Base-by-base conservation (phyloP, 192 early-diverging fungal genomes). In the Lobosporangium transversale region DNA sequence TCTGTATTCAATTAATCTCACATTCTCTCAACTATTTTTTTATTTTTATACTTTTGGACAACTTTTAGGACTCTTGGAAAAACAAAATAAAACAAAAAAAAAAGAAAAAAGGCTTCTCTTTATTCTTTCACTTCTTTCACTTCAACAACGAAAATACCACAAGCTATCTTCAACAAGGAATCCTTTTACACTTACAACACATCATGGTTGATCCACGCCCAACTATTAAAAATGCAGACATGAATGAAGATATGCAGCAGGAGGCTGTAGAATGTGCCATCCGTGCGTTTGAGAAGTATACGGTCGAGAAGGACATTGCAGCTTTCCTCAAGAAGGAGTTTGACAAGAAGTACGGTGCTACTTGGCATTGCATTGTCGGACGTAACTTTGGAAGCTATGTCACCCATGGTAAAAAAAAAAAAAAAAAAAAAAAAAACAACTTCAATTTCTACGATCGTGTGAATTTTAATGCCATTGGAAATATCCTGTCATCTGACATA, bases 371-470 rank as follows among this genome's bases (percentile, higher is more conserved):
- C 68, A 94, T 99, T 54, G 98, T 99, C 42, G 98, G 98, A 55
- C 88, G 96, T 62, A 98, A 96, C 90, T 99, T 98, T 94, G 98
- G 97, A 40, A 97, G 95, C 35, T 97, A 95, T 68, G 98, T 98
- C 18, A 98, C 98, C 27, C 97, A 99, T 66, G 97, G 87, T 88
- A 84, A 79, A 20, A 24, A 4, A 18, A 42, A 20, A 7, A 40
- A 57, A 21, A 49, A 15, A 49, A 7, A 7, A n/a, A 7, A n/a
- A 7, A 21, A 21, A 21, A 49, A 5, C 44, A 20, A 33, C 12
- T n/a, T 4, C 18, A 5, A 49, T 40, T 17, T 32, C 47, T 33
- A 20, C 9, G 18, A 57, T 36, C 18, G 37, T 42, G 37, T 29
- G 2, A 26, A 3, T 14, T 27, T n/a, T n/a, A n/a, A n/a, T n/a